Evolutionary conservation across 768 basidiomycete genomes (phyloP).

Genomic region (Postia placenta): DNA sequence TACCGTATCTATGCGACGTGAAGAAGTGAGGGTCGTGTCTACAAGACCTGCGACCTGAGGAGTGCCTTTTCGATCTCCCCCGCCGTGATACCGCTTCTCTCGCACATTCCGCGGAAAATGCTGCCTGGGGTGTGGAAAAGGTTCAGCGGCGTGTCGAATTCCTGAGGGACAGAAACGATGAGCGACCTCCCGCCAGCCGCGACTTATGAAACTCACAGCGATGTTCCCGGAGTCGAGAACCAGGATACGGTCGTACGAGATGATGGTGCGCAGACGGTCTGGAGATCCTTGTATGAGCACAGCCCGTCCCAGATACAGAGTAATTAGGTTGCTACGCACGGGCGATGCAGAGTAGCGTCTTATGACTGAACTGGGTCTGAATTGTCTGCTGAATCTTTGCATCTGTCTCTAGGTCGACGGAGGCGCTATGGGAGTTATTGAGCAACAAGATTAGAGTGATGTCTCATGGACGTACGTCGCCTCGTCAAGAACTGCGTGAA

Average conservation of each 20-base stretch:
- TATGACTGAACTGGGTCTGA: conserved; percentile 37
- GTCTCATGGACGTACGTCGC: conserved; percentile 28
- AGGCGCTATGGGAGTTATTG: conserved; percentile 21
- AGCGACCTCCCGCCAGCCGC: background rate
- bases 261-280: conserved; percentile 48
- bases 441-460: background rate
- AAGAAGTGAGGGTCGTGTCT: no score
- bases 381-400: conserved; percentile 44
- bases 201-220: conserved; percentile 30
- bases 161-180: no score
- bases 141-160: conserved; percentile 35
- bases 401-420: conserved; percentile 44
- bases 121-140: conserved; percentile 38
- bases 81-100: conserved; percentile 42
- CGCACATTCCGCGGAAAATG: conserved; percentile 60
- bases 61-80: conserved; percentile 36
- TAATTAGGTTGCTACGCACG: conserved; percentile 14
- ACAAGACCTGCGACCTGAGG: conserved; percentile 5
- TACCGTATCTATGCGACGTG: no score
- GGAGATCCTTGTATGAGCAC: background rate
- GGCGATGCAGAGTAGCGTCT: conserved; percentile 48
- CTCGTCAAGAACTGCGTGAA: conserved; percentile 37
- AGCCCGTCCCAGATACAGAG: background rate
- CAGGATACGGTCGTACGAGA: conserved; percentile 60
- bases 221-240: conserved; percentile 63